Base-by-base conservation (phyloP, 2,329 filamentous ascomycete species). In the Ophiostoma sp. region DNA sequence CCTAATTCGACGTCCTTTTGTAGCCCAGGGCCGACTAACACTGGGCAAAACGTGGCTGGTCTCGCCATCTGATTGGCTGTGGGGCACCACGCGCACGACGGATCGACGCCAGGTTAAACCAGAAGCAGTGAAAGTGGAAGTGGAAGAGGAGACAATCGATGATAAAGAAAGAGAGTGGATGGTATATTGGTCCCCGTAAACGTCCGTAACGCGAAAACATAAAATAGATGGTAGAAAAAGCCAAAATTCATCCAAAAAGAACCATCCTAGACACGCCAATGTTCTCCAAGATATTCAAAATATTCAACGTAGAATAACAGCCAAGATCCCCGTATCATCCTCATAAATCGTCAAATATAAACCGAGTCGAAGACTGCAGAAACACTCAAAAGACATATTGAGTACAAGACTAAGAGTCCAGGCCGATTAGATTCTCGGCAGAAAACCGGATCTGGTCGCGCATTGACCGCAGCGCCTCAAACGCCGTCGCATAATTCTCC, bases 391-490 rank as follows among this genome's bases (percentile, higher is more conserved):
- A 35, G 33, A 36, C 27, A 39, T 15, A 31, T 31, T 41, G 11
- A 11, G 10, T 41, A 11, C 15, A 10, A 7, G 0, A 52, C 62
- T 17, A 69, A 3, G 66, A 20, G 23, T 73, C 67, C 10, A 72
- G 66, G 3, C 41, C 68, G 17, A 74, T 69, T 54, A 74, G 52
- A 4, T 64, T 39, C 20, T 74, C 72, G 11, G 73, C 69, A n/a
- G 73, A 72, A 27, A 71, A 67, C 35, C 72, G 41, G 17, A 23
- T 33, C 76, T 75, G 72, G 81, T 81, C 80, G 77, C 80, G 77
- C 80, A 82, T 82, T 17, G 80, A 80, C 35, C 80, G 79, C 67
- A 82, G 72, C n/a, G 80, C 80, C 73, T 82, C 80, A 70, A 82
- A 82, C 1, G 80, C 79, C 23, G 77, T 79, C n/a, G 77, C 77